Conservation (phyloP, 139 green algal genomes). For the Pycnococcus provasolii region DNA sequence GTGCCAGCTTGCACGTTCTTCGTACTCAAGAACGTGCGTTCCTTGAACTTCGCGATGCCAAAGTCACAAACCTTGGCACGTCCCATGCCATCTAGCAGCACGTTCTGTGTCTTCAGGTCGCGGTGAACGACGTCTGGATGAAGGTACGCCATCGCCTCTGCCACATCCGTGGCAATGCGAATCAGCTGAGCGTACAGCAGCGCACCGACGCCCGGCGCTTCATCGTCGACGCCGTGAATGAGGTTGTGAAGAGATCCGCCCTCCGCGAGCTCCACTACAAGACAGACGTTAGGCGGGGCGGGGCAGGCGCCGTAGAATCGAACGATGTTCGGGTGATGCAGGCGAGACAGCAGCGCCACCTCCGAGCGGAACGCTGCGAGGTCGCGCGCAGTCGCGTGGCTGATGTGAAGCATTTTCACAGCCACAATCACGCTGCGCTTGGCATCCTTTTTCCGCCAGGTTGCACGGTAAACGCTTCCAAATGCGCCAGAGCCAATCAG, state of each 20-base stretch:
- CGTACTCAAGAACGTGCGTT: conserved; percentile 5
- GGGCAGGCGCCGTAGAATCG: conserved; percentile 23
- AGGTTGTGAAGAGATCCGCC: conserved; percentile 23
- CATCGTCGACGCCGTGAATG: conserved; percentile 3
- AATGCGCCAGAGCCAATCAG: background rate
- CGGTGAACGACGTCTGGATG: conserved; percentile 35
- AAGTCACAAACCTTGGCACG: conserved; percentile 26
- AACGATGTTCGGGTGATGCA: conserved; percentile 19
- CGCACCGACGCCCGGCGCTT: background rate
- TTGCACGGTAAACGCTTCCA: background rate
- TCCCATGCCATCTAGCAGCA: conserved; percentile 18
- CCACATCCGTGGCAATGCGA: conserved; percentile 21
- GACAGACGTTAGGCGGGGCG: conserved; percentile 3
- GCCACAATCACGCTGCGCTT: background rate
- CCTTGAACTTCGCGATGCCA: conserved; percentile 16
- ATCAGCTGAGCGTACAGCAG: conserved; percentile 14
- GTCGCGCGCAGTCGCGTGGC: background rate
- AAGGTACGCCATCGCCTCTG: conserved; percentile 26
- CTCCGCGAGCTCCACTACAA: conserved; percentile 23
- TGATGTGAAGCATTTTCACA: conserved; percentile 14
- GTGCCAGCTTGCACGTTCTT: conserved; percentile 7
- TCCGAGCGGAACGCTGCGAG: background rate
- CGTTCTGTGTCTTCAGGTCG: conserved; percentile 39
- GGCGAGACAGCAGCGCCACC: conserved; percentile 10
- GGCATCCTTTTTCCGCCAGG: background rate